Base-by-base conservation (phyloP, 345 rosid species). In the Iberis pinnata region DNA sequence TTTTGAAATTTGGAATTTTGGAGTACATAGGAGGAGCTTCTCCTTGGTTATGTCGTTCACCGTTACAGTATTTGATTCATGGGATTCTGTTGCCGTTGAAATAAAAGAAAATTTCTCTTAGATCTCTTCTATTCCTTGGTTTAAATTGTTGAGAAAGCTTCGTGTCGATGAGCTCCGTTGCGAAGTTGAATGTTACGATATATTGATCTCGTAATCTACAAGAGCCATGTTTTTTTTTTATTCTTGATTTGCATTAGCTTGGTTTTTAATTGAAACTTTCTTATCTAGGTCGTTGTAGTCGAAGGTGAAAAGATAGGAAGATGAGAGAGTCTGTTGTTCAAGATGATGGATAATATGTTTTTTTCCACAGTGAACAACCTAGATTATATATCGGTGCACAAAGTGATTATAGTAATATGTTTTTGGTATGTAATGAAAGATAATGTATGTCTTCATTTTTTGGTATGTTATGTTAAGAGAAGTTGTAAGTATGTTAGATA, bases 11-110 rank as follows among this genome's bases (percentile, higher is more conserved):
- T n/a, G n/a, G n/a, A n/a, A n/a, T n/a, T n/a, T n/a, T 80, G 80
- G 83, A 74, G 75, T 65, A 82, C 87, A 7, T 74, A 78, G 80
- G 89, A 86, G 43, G 89, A 86, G 53, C 77, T 82, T 10, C 56
- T 86, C 56, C 72, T 86, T 29, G 88, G 88, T 12, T 75, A 73
- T 68, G 83, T 83, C 55, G 86, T 80, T 1, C 75, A 58, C 58
- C 80, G 86, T 3, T 65, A 75, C 65, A 80, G 83, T 18, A 69
- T 70, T n/a, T 11, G 68, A 73, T n/a, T 63, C 70, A 38, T 80
- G 86, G 86, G 68, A 46, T 67, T 68, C 79, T 43, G 69, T 80
- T 55, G 70, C 78, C 15, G 31, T 40, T 35, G 83, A 77, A 46
- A 62, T 80, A 17, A 73, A 69, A 53, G 49, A 69, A 1, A 77